phyloP scores from a whole-genome alignment of 1,284 basidiomycete genomes.

The Ustilago cynodontis region DNA sequence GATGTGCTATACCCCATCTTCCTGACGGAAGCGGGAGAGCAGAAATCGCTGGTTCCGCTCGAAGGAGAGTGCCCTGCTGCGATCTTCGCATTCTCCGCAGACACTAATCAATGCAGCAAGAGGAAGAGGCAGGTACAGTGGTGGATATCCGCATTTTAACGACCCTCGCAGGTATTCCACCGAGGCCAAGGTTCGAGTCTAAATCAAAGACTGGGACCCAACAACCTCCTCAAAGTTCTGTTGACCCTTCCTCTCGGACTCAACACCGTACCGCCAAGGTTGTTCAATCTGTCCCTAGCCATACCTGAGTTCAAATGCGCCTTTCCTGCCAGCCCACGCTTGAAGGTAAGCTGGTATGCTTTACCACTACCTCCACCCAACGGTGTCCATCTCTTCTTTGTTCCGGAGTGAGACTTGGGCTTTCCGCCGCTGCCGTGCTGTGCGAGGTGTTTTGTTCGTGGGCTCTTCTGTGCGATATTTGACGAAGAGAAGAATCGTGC shows the following conservation, averaged over 20 bases:
- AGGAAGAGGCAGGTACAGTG: too few species aligned
- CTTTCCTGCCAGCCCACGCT: slow-evolving; percentile 54
- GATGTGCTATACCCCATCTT: background rate
- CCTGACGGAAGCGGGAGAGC: background rate
- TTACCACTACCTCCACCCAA: slow-evolving; percentile 52
- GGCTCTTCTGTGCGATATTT: slow-evolving; percentile 15
- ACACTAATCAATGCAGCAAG: too few species aligned
- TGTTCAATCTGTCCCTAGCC: slow-evolving; percentile 57
- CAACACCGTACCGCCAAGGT: slow-evolving; percentile 49
- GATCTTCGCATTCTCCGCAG: too few species aligned
- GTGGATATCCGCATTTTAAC: too few species aligned
- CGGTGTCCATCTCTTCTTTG: slow-evolving; percentile 63
- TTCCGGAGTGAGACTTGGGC: slow-evolving; percentile 58
- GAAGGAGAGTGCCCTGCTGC: background rate
- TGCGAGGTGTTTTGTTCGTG: slow-evolving; percentile 46
- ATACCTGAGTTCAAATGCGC: slow-evolving; percentile 62
- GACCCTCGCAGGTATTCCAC: background rate
- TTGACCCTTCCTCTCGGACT: slow-evolving; percentile 52
- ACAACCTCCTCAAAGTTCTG: slow-evolving; percentile 56
- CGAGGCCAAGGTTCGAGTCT: background rate
- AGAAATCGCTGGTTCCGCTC: background rate
- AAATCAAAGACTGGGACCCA: slow-evolving; percentile 52
- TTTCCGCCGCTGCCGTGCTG: slow-evolving; percentile 52
- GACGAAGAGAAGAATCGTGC: slow-evolving; percentile 27
- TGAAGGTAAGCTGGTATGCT: slow-evolving; percentile 53